Base-by-base conservation (phyloP, 1,139 yeast species). In the Maudiozyma humilis region DNA sequence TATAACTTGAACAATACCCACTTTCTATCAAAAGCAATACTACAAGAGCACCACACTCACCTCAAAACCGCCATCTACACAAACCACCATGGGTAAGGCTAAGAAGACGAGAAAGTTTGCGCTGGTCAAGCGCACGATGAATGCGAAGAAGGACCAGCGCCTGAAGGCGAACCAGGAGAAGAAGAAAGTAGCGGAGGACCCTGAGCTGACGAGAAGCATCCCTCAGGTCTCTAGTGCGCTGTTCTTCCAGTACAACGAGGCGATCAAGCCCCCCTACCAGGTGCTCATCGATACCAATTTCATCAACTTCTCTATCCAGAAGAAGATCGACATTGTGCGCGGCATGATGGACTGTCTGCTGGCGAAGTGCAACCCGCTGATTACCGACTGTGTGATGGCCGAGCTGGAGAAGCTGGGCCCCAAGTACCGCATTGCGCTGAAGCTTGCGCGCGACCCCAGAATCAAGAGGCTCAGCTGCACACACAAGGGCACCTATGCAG, bases 381-480 rank as follows among this genome's bases (percentile, higher is more conserved):
- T 91, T 38, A 91, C 98, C 2, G 98, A 91, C 66, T 91, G 98
- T 70, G 98, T 91, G 29, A 79, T 91, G 83, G 98, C 98, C 0
- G 98, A 91, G 69, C 71, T 91, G 63, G 98, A 91, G 62, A 91
- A 93, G 63, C 72, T 91, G 48, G 98, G 98, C 0, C 95, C 95
- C 23, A 87, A 82, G 62, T 91, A 85, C 65, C 74, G 97, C 62
- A 91, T 91, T 52, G 98, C 98, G 1, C 72, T 91, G 51, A 79
- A 83, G 50, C 70, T 91, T 59, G 98, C 98, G 31, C 82, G 87
- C 55, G 98, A 91, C 60, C 96, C 96, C 38, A 72, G 97, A 57
- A 84, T 91, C 40, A 77, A 86, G 60, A 72, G 97, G 50, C 71
- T 91, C 39, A 85, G 81, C 36, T 91, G 98, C 61, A 73, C 93